Conservation (phyloP, 257 asterid species). For the Misopates orontium region DNA sequence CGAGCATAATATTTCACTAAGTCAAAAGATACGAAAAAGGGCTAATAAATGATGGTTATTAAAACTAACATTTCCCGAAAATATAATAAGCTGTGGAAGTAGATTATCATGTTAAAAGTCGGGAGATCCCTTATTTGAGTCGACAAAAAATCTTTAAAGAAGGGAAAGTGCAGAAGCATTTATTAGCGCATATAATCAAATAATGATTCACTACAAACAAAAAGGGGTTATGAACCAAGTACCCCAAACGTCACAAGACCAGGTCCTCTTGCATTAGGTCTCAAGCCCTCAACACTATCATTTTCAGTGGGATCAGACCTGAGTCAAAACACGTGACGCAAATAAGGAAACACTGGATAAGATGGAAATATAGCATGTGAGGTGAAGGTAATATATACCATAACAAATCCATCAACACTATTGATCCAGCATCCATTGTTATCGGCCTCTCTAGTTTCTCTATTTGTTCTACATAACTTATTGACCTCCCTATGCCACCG, state of each 20-base stretch:
- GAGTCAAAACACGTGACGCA: slow-evolving; percentile 27
- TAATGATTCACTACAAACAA: slow-evolving; percentile 9
- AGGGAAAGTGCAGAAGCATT: slow-evolving; percentile 4
- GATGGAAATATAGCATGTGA: slow-evolving; percentile 17
- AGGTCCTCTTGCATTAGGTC: slow-evolving; percentile 99
- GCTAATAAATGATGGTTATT: background rate
- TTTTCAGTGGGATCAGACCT: slow-evolving; percentile 99
- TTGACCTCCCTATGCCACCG: slow-evolving; percentile 99
- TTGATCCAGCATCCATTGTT: slow-evolving; percentile 98
- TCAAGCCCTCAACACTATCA: slow-evolving; percentile 92
- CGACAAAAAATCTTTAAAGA: background rate
- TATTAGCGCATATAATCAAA: slow-evolving; percentile 12
- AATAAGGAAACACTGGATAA: slow-evolving; percentile 8
- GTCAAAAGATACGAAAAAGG: background rate
- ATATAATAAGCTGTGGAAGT: background rate
- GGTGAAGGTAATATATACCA: slow-evolving; percentile 54
- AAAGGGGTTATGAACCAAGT: slow-evolving; percentile 32
- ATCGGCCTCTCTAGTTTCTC: slow-evolving; percentile 99
- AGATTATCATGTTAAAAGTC: background rate
- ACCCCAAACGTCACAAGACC: slow-evolving; percentile 99
- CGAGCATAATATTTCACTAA: background rate
- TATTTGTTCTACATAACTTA: slow-evolving; percentile 85
- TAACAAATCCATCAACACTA: slow-evolving; percentile 91
- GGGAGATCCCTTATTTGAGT: background rate
- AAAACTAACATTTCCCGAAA: background rate